A percentile compares a stretch with the other conserved stretches of the same genome.
Conservation (phyloP, 768 basidiomycete genomes). For the Xerocomus potaroensis region DNA sequence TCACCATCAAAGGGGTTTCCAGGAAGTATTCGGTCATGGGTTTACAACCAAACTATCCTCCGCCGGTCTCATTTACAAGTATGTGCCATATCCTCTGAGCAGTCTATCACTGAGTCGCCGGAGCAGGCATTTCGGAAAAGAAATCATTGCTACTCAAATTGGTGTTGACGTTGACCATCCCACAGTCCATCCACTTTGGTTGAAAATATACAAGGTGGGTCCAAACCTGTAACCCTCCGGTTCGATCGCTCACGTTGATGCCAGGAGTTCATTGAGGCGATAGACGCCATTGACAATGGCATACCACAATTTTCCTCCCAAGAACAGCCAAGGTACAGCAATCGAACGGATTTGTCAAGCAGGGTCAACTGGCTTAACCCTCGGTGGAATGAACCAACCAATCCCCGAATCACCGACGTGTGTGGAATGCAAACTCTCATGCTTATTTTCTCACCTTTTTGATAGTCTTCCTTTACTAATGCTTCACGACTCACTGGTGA, state of each 20-base stretch:
- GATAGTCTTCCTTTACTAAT: conserved; percentile 64
- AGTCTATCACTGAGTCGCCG: conserved; percentile 3
- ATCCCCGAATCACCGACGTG: conserved; percentile 69
- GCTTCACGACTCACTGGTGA: conserved; percentile 81
- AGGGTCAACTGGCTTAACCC: conserved; percentile 86
- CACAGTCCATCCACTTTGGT: conserved; percentile 72
- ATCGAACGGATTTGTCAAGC: conserved; percentile 77
- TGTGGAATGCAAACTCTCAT: conserved; percentile 19
- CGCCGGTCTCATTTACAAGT: conserved; percentile 97
- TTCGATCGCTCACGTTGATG: conserved; percentile 3
- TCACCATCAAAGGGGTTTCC: conserved; percentile 94
- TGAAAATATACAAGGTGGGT: conserved; percentile 81
- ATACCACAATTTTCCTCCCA: conserved; percentile 74
- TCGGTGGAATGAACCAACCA: conserved; percentile 81
- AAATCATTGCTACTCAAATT: conserved; percentile 67
- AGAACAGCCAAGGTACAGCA: conserved; percentile 66
- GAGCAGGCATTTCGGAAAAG: conserved; percentile 79
- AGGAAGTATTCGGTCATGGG: conserved; percentile 83
- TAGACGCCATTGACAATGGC: conserved; percentile 96
- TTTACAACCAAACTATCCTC: conserved; percentile 87
- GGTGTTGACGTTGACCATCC: conserved; percentile 50
- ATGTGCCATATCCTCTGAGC: conserved; percentile 24
- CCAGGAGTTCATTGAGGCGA: conserved; percentile 89
- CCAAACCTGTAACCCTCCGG: not conserved
- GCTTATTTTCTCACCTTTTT: conserved; percentile 6